These are phyloP conservation scores for Peterozyma toletana DNA, from an alignment of 805 yeast species.

Conservation along the genomic window DNA sequence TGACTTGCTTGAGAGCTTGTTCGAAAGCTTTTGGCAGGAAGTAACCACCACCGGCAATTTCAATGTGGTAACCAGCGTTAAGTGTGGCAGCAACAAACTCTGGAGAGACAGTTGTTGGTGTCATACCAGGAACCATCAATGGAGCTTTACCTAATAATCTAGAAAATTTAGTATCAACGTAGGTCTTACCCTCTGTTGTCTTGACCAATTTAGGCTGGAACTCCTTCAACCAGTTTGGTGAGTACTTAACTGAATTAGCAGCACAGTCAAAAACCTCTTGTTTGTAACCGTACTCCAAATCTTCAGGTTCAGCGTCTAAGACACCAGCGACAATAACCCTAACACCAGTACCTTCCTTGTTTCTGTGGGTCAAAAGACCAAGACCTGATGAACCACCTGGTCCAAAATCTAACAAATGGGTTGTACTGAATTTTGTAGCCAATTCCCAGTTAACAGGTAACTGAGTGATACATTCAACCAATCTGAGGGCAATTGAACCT, in stretches of 20 bases:
- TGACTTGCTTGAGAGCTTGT: slow-evolving; percentile 68
- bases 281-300: slow-evolving; percentile 90
- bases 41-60: slow-evolving; percentile 99
- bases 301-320: slow-evolving; percentile 55
- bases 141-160: slow-evolving; percentile 92
- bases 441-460: slow-evolving; percentile 92
- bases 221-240: slow-evolving; percentile 87
- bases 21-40: slow-evolving; percentile 68
- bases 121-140: slow-evolving; percentile 98
- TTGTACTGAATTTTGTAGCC: slow-evolving; percentile 74
- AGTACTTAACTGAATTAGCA: slow-evolving; percentile 61
- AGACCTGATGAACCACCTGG: slow-evolving; percentile 98
- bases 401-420: slow-evolving; percentile 94
- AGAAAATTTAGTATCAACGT: slow-evolving; percentile 91
- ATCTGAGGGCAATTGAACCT: slow-evolving; percentile 58
- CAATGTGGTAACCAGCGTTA: slow-evolving; percentile 96
- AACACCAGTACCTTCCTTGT: slow-evolving; percentile 97
- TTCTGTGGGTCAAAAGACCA: slow-evolving; percentile 93
- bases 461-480: slow-evolving; percentile 76
- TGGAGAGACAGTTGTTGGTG: slow-evolving; percentile 95
- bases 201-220: slow-evolving; percentile 80
- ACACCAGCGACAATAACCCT: slow-evolving; percentile 93
- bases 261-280: slow-evolving; percentile 84
- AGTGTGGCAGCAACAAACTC: slow-evolving; percentile 90
- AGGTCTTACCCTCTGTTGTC: slow-evolving; percentile 65